A percentile compares a stretch with the other conserved stretches of the same genome.
Evolutionary conservation across 352 stramenopile genomes (phyloP).

Genomic region (Phytophthora rubi): DNA sequence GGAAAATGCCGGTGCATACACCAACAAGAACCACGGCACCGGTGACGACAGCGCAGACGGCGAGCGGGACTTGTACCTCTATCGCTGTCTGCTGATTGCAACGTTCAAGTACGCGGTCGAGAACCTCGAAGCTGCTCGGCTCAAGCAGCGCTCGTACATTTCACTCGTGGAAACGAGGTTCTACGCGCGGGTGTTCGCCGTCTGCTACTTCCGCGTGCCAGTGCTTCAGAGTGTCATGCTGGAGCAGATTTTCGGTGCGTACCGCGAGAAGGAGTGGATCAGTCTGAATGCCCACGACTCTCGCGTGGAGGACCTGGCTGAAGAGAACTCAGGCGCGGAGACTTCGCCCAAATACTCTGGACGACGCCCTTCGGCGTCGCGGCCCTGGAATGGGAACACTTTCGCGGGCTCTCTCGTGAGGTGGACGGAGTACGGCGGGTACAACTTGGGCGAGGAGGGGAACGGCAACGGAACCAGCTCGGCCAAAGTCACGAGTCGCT

Average conservation of each 20-base stretch:
- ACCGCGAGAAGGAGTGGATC: slow-evolving; percentile 58
- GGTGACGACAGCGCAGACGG: slow-evolving; percentile 46
- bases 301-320: slow-evolving; percentile 32
- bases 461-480: slow-evolving; percentile 34
- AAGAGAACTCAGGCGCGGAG: slow-evolving; percentile 4
- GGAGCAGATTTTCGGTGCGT: slow-evolving; percentile 60
- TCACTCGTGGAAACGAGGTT: slow-evolving; percentile 66
- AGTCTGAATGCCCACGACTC: slow-evolving; percentile 40
- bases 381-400: slow-evolving; percentile 56
- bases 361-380: slow-evolving; percentile 48
- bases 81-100: slow-evolving; percentile 73
- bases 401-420: slow-evolving; percentile 60
- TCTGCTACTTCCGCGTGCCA: slow-evolving; percentile 75
- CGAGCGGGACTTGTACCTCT: slow-evolving; percentile 65
- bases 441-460: slow-evolving; percentile 46
- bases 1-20: slow-evolving; percentile 23
- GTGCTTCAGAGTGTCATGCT: slow-evolving; percentile 60
- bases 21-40: slow-evolving; percentile 18
- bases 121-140: slow-evolving; percentile 56
- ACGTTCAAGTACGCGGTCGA: slow-evolving; percentile 78
- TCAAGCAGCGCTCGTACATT: slow-evolving; percentile 57
- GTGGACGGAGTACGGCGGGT: slow-evolving; percentile 67
- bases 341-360: slow-evolving; percentile 10
- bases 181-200: slow-evolving; percentile 68
- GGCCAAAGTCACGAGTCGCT: slow-evolving; percentile 34